A percentile compares a stretch with the other conserved stretches of the same genome.
phyloP scores from a whole-genome alignment of 352 stramenopile genomes.

The Pelagophyceae sp. region DNA sequence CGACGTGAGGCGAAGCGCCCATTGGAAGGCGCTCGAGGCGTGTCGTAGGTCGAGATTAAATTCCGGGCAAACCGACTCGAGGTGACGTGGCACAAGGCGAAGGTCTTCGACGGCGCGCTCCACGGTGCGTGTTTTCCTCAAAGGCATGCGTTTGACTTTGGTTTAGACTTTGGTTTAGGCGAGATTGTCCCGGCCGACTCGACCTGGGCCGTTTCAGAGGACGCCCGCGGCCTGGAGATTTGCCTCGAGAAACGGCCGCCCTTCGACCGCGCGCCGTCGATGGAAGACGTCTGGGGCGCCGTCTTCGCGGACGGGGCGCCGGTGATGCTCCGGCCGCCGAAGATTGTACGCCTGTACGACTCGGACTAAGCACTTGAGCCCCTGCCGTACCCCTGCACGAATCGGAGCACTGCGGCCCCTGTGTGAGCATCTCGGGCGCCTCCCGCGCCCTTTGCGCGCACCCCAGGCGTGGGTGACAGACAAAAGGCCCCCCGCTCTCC shows the following conservation, averaged over 20 bases:
- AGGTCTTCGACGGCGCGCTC: background rate
- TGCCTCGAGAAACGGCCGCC: background rate
- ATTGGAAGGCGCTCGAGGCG: background rate
- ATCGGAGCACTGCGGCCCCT: too few species aligned
- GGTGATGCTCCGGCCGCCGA: background rate
- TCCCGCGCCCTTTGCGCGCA: too few species aligned
- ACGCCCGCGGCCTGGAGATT: background rate
- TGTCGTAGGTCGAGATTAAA: background rate
- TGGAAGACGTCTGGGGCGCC: background rate
- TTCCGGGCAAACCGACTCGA: background rate
- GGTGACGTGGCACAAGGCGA: background rate
- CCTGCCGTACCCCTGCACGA: too few species aligned
- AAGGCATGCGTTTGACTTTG: too few species aligned
- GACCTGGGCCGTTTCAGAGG: constrained; percentile 11
- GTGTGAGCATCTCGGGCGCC: too few species aligned
- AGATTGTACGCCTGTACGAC: too few species aligned
- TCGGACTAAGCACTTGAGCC: too few species aligned
- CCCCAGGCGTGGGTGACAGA: too few species aligned
- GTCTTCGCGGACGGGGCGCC: background rate
- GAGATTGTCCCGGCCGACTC: background rate
- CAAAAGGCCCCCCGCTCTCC: too few species aligned
- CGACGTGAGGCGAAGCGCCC: too few species aligned
- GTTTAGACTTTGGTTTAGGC: too few species aligned
- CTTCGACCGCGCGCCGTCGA: background rate
- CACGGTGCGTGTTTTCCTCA: too few species aligned